A percentile compares a stretch with the other conserved stretches of the same genome.
Conservation (phyloP, 1,284 basidiomycete species). For the Polyporus tsugae region DNA sequence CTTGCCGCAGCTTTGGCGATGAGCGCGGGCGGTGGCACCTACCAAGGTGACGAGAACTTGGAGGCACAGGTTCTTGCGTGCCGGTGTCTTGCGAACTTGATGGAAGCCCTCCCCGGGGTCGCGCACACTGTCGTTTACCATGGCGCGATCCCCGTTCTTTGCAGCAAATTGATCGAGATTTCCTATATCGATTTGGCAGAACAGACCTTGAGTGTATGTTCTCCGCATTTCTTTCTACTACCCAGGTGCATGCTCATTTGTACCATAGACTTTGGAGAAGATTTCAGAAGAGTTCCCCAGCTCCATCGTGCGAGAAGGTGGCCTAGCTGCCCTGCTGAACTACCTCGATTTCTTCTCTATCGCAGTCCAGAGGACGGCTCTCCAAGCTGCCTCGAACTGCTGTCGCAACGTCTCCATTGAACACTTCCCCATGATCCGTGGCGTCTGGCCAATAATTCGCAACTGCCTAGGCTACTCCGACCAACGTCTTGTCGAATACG, state of each 20-base stretch:
- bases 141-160: slow-evolving; percentile 93
- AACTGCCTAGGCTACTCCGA: slow-evolving; percentile 92
- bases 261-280: slow-evolving; percentile 89
- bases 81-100: slow-evolving; percentile 93
- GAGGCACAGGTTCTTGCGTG: slow-evolving; percentile 94
- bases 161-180: slow-evolving; percentile 95
- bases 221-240: slow-evolving; percentile 19
- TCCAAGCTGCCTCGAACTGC: slow-evolving; percentile 96
- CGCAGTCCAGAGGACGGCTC: slow-evolving; percentile 92
- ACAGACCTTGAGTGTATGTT: slow-evolving; percentile 92
- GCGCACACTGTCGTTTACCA: slow-evolving; percentile 95
- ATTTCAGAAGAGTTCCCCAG: slow-evolving; percentile 96
- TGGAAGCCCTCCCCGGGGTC: slow-evolving; percentile 95
- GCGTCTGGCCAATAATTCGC: slow-evolving; percentile 91
- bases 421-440: slow-evolving; percentile 86
- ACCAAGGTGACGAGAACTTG: slow-evolving; percentile 84
- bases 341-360: slow-evolving; percentile 98
- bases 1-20: slow-evolving; percentile 85
- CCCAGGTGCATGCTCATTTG: slow-evolving; percentile 32
- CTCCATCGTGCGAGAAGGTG: slow-evolving; percentile 93
- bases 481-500: slow-evolving; percentile 93
- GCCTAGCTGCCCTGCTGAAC: slow-evolving; percentile 88
- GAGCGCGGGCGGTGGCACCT: slow-evolving; percentile 66
- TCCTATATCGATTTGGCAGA: slow-evolving; percentile 97
- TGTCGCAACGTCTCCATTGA: slow-evolving; percentile 91